These are phyloP conservation scores for Hamigera avellanea DNA, from an alignment of 495 filamentous ascomycete genomes.

Conservation along the genomic window DNA sequence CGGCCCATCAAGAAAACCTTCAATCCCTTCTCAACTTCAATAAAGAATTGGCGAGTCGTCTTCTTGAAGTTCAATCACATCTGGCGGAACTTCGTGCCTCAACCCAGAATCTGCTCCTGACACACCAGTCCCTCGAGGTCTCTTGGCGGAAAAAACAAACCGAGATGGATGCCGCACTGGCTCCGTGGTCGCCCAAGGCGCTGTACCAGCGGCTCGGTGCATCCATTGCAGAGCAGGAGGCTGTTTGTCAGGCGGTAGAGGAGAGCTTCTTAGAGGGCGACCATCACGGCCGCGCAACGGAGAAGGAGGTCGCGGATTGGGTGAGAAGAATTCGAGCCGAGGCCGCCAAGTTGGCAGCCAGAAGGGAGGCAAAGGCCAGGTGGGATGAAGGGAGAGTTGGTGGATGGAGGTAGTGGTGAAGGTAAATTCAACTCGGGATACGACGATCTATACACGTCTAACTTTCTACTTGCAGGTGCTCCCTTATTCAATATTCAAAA, in stretches of 20 bases:
- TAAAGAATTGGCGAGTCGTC: constrained; percentile 55
- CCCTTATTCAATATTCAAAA: no score
- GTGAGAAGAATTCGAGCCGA: constrained; percentile 66
- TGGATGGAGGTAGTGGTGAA: constrained; percentile 62
- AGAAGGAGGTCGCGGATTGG: constrained; percentile 77
- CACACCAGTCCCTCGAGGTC: constrained; percentile 76
- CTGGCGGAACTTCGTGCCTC: constrained; percentile 50
- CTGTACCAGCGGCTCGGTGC: constrained; percentile 71
- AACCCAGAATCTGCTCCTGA: constrained; percentile 70
- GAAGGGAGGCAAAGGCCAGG: constrained; percentile 71
- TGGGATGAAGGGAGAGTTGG: constrained; percentile 95
- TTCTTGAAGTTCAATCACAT: constrained; percentile 49
- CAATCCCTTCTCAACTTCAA: constrained; percentile 45
- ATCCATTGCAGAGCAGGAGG: constrained; percentile 71
- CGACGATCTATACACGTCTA: background rate
- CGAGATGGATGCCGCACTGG: constrained; percentile 76
- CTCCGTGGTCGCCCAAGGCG: constrained; percentile 71
- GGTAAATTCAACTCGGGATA: background rate
- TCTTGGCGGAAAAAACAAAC: constrained; percentile 79
- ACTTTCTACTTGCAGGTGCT: no score
- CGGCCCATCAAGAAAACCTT: constrained; percentile 37
- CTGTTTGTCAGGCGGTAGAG: constrained; percentile 67
- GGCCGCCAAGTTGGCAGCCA: constrained; percentile 59
- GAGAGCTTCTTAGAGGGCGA: constrained; percentile 74
- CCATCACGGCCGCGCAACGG: constrained; percentile 44